phyloP scores from a whole-genome alignment of 2,329 filamentous ascomycete species.

The Aureobasidium sp. region DNA sequence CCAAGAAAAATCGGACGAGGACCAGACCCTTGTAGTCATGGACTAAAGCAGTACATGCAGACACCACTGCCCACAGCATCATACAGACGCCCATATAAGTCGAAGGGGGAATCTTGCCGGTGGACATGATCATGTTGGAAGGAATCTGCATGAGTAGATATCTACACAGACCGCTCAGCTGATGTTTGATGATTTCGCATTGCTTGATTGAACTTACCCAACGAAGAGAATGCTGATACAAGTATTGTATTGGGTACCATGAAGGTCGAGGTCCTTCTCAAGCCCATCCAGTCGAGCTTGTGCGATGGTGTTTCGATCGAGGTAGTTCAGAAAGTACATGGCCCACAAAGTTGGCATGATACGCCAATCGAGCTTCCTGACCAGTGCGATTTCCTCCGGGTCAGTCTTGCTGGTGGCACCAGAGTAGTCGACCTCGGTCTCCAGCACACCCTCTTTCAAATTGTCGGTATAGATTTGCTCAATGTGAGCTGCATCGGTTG shows the following conservation, averaged over 20 bases:
- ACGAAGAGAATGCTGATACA: conserved; percentile 51
- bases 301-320: conserved; percentile 53
- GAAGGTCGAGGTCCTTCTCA: conserved; percentile 48
- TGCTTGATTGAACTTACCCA: conserved; percentile 52
- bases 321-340: conserved; percentile 58
- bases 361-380: conserved; percentile 40
- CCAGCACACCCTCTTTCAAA: not conserved
- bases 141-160: conserved; percentile 50
- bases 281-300: conserved; percentile 55
- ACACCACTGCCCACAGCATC: conserved; percentile 47
- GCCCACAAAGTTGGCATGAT: conserved; percentile 44
- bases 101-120: conserved; percentile 39
- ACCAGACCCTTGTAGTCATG: conserved; percentile 44
- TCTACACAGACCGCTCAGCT: not conserved
- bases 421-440: not conserved
- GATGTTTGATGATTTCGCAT: conserved; percentile 24
- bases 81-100: conserved; percentile 48
- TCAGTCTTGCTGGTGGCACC: not conserved
- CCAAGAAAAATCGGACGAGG: conserved; percentile 48
- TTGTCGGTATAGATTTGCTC: not conserved
- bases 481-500: not conserved
- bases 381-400: conserved; percentile 22
- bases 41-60: conserved; percentile 46
- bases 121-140: conserved; percentile 47
- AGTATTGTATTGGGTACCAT: conserved; percentile 51